Base-by-base conservation (phyloP, 495 filamentous ascomycete species). In the Rostrohypoxylon terebratum region DNA sequence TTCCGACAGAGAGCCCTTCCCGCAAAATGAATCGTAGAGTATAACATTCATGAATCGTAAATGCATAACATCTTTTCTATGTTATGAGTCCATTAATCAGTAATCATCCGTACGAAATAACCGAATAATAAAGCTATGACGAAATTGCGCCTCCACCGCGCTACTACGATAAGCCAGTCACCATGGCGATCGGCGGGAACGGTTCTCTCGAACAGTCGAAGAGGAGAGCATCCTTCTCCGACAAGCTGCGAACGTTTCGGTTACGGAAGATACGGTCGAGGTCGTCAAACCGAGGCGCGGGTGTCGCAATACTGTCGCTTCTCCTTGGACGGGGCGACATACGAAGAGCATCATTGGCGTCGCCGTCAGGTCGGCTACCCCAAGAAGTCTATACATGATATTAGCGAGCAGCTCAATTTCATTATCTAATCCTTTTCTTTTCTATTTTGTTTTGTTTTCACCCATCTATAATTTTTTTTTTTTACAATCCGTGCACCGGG, bases 321-420 rank as follows among this genome's bases (percentile, higher is more conserved):
- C 80, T 83, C 48, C 75, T 77, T 16, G 83, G 84, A 71, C 83
- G 83, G 61, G 79, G 83, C 51, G 83, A 80, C 82, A 90, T 85
- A 60, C 88, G 84, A 55, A 83, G 77, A 25, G 79, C 83, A 75
- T 90, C 86, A 81, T 91, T 87, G 51, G 85, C 80, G 73, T 92
- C 90, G 58, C 88, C 90, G 61, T 90, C 89, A 44, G 87, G 87
- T 64, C 90, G 86, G 69, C 88, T 91, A 55, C 90, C 90, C 90
- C 90, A 92, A 4, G 90, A 89, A 28, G 89, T 91, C 89, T 91
- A 69, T 91, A 70, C 89, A 48, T 44, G 20, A 68, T 44, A 63
- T 81, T 28, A 81, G 79, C 64, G 9, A n/a, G 4, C 44, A 6
- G 8, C 21, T 48, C 45, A 28, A 28, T 28, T 5, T 28, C 6